Conservation (phyloP, 208 protist genomes). For the Wallacemonas sp. region DNA sequence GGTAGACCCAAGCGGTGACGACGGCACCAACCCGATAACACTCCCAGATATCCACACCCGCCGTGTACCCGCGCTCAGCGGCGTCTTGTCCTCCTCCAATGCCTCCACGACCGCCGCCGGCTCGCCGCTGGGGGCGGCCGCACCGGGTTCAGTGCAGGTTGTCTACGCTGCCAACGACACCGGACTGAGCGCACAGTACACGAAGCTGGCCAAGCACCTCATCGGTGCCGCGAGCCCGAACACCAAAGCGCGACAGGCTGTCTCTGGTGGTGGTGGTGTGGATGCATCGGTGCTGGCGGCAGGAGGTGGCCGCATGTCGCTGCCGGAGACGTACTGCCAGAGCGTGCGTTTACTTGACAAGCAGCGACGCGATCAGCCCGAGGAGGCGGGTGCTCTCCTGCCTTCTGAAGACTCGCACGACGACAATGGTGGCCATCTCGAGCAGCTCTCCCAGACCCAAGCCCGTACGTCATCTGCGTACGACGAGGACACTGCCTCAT, state of each 20-base stretch:
- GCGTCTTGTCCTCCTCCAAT: background rate
- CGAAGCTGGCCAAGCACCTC: slow-evolving; percentile 18
- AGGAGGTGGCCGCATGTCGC: slow-evolving; percentile 14
- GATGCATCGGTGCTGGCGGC: background rate
- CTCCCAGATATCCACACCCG: slow-evolving; percentile 3
- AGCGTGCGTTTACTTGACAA: slow-evolving; percentile 30
- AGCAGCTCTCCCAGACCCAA: background rate
- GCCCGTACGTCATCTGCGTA: background rate
- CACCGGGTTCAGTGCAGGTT: slow-evolving; percentile 5
- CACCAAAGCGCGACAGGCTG: background rate
- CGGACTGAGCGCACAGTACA: slow-evolving; percentile 20
- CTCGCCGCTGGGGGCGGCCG: background rate
- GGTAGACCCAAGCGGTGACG: no score
- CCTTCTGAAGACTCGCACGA: background rate
- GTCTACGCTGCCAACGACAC: background rate
- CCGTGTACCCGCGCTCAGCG: background rate
- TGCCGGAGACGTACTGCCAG: slow-evolving; percentile 53
- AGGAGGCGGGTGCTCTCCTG: background rate
- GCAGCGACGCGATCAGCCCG: slow-evolving; percentile 2
- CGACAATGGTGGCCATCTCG: background rate
- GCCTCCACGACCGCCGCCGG: slow-evolving; percentile 1
- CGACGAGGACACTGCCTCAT: background rate
- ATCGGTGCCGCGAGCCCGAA: background rate
- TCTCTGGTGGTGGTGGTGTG: background rate
- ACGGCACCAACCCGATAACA: no score